phyloP scores from a whole-genome alignment of 306 rosid species.

The Pyrus betulifolia region DNA sequence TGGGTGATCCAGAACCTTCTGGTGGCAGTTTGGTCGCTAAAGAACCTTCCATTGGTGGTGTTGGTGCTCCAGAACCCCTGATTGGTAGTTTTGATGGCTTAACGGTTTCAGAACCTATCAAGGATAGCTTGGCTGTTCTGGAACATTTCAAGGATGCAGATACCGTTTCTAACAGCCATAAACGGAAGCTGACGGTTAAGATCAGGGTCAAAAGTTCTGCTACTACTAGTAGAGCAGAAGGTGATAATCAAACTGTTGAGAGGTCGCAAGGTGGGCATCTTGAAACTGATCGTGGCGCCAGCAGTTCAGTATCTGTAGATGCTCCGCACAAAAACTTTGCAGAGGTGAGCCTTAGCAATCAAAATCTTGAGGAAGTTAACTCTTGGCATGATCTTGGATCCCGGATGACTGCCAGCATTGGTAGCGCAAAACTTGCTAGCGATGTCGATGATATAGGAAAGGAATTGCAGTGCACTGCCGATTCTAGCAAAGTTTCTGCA shows the following conservation, averaged over 20 bases:
- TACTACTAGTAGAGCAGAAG: constrained; percentile 72
- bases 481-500: constrained; percentile 56
- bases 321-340: constrained; percentile 74
- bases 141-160: constrained; percentile 56
- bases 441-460: constrained; percentile 65
- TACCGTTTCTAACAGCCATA: constrained; percentile 54
- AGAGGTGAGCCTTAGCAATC: constrained; percentile 52
- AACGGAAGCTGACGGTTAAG: constrained; percentile 57
- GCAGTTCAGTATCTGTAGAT: constrained; percentile 93
- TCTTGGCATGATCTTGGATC: constrained; percentile 74
- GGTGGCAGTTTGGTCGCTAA: not conserved
- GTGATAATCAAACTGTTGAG: constrained; percentile 63
- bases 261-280: constrained; percentile 58
- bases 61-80: constrained; percentile 13
- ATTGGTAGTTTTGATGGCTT: not conserved
- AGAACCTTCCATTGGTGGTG: not conserved
- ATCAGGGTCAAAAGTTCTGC: constrained; percentile 78
- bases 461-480: constrained; percentile 89
- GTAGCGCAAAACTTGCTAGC: constrained; percentile 67
- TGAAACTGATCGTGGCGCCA: constrained; percentile 58
- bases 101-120: constrained; percentile 21
- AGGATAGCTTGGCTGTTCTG: constrained; percentile 20
- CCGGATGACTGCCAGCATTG: constrained; percentile 90
- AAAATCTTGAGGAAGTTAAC: constrained; percentile 70
- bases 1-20: not conserved